Evolutionary conservation across 2,329 filamentous ascomycete species (phyloP).

Genomic region (Plenodomus tracheiphilus): DNA sequence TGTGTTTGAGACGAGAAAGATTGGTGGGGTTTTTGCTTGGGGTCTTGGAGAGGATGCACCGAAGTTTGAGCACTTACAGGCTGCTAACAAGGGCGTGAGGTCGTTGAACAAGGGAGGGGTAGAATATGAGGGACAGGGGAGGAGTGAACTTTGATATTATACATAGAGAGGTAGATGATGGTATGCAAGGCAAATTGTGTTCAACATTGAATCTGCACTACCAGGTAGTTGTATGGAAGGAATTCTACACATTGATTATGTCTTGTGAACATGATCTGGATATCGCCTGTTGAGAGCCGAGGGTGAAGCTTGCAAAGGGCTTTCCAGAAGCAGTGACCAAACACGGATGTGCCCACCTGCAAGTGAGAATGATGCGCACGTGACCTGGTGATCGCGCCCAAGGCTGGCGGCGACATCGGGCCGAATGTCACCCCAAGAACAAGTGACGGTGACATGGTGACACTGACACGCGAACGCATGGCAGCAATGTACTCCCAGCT

Average conservation of each 20-base stretch:
- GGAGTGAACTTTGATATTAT: constrained; percentile 15
- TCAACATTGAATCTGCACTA: too few relatives aligned
- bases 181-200: too few relatives aligned
- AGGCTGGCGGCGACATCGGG: neutral
- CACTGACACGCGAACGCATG: neutral
- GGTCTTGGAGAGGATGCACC: constrained; percentile 67
- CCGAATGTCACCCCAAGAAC: neutral
- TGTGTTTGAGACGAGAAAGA: constrained; percentile 57
- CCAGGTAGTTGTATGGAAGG: too few relatives aligned
- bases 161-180: too few relatives aligned
- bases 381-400: neutral
- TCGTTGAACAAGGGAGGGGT: neutral
- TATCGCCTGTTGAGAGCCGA: too few relatives aligned
- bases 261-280: too few relatives aligned
- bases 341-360: too few relatives aligned
- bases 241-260: too few relatives aligned
- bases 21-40: constrained; percentile 77
- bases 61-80: constrained; percentile 46
- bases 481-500: neutral
- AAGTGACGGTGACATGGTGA: neutral
- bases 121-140: neutral
- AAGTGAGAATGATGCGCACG: neutral
- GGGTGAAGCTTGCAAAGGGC: too few relatives aligned
- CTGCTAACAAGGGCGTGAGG: constrained; percentile 20
- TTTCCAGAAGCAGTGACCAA: too few relatives aligned